Evolutionary conservation across 768 basidiomycete genomes (phyloP).

Genomic region (Suillus sp.): DNA sequence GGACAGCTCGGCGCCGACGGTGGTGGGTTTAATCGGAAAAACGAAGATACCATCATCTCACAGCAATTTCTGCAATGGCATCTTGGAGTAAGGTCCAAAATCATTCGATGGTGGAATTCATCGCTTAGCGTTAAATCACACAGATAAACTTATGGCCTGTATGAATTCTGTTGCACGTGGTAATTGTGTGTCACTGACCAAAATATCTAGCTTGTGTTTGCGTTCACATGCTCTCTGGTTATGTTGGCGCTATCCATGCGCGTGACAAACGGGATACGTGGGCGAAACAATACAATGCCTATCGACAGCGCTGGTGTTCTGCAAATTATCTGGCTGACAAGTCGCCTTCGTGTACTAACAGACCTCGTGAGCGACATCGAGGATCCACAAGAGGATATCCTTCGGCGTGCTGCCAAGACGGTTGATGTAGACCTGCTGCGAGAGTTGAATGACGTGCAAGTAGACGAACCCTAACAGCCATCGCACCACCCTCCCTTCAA

Average conservation of each 20-base stretch:
- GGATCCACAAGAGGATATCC: conserved; percentile 1
- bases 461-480: neutral
- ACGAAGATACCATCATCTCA: conserved; percentile 11
- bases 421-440: conserved; percentile 9
- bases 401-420: conserved; percentile 16
- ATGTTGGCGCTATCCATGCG: conserved; percentile 9
- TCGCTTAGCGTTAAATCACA: neutral
- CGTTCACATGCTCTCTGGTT: conserved; percentile 10
- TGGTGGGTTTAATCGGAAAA: conserved; percentile 15
- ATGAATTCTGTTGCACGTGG: neutral
- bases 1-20: conserved; percentile 13
- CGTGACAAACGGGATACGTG: neutral
- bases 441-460: neutral
- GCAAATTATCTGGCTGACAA: conserved; percentile 18
- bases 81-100: conserved; percentile 17
- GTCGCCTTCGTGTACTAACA: conserved; percentile 10
- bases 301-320: conserved; percentile 16
- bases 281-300: neutral
- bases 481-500: neutral
- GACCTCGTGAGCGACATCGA: conserved; percentile 8
- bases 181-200: neutral
- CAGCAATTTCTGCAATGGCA: conserved; percentile 16
- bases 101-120: neutral
- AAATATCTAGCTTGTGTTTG: conserved; percentile 11
- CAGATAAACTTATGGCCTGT: conserved; percentile 23